Evolutionary conservation across 371 early-diverging fungal species (phyloP), one percentile per base, ranked within the genome.

Genomic region (Dichotomocladium elegans): DNA sequence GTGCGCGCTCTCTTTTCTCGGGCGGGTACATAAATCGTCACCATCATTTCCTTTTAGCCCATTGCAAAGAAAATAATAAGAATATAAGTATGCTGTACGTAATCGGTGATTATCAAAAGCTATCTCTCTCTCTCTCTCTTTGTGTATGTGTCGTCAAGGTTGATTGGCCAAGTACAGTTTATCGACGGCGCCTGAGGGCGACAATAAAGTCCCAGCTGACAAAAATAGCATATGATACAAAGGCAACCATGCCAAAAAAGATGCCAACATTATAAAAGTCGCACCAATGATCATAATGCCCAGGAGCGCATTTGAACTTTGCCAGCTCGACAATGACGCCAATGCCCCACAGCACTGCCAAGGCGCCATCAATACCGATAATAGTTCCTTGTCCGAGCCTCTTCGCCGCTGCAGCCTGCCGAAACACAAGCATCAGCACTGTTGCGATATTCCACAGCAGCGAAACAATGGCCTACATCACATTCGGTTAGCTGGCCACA

Each of bases 241-340:
- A 70, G 0, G 74, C 74, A 25, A 78, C 21, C 53, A 79, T 71
- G 0, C 70, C 80, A 37, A 70, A 72, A 55, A 82, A 82, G 14
- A 82, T 64, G 24, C 77, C 74, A 12, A 75, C 64, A 56, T 82
- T 82, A 42, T 82, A 82, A 55, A 57, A 79, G 53, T 79, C 72
- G 50, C 82, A 82, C 80, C 79, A 79, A 42, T 47, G 64, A 31
- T 68, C 50, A 25, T 64, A 64, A 15, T 57, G 64, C 19, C 80
- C 80, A 11, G 72, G 68, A 0, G 69, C 53, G 41, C 82, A 82
- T 0, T 50, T 61, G 47, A 59, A 82, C 52, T 75, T 72, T 11
- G 70, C 64, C 6, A 79, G 66, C 52, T 80, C 80, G 3, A 82
- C 64, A 57, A 82, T 79, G n/a, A 75, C 57, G 22, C 80, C 80